These are phyloP conservation scores for Obelidium mucronatum DNA, from an alignment of 192 early-diverging fungal species.

Conservation along the genomic window DNA sequence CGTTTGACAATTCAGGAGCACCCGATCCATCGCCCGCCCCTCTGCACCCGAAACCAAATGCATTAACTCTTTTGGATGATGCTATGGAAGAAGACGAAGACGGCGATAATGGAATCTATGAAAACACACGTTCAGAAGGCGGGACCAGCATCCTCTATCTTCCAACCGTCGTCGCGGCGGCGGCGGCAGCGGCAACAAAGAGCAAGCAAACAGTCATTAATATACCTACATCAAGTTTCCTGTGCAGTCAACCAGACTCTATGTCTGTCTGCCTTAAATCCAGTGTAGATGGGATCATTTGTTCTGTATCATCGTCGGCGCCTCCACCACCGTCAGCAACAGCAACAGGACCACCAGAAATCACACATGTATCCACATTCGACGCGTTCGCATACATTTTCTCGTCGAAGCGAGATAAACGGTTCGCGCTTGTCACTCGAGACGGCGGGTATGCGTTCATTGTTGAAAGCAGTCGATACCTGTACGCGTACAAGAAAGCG, in stretches of 20 bases:
- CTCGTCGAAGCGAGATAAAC: slow-evolving; percentile 9
- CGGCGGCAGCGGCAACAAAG: background rate
- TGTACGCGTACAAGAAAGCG: background rate
- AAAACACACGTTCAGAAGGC: background rate
- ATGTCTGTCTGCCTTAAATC: slow-evolving; percentile 7
- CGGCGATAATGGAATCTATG: too few species aligned
- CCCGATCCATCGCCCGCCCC: background rate
- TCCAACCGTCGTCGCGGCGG: background rate
- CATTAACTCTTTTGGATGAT: background rate
- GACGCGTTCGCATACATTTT: slow-evolving; percentile 16
- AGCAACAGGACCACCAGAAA: background rate
- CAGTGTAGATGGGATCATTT: slow-evolving; percentile 22
- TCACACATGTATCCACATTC: slow-evolving; percentile 8
- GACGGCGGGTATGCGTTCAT: background rate
- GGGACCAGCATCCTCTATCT: background rate
- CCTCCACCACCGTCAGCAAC: background rate
- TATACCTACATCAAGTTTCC: background rate
- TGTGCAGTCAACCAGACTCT: background rate
- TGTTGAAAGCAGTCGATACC: background rate
- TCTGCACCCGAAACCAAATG: background rate
- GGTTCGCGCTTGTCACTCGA: background rate
- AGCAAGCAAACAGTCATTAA: background rate
- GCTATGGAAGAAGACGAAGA: background rate
- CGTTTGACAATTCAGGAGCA: too few species aligned
- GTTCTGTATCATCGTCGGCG: background rate